Evolutionary conservation across 768 basidiomycete genomes (phyloP), one percentile per base, ranked within the genome.

Genomic region (Tylopilus subfusipes): DNA sequence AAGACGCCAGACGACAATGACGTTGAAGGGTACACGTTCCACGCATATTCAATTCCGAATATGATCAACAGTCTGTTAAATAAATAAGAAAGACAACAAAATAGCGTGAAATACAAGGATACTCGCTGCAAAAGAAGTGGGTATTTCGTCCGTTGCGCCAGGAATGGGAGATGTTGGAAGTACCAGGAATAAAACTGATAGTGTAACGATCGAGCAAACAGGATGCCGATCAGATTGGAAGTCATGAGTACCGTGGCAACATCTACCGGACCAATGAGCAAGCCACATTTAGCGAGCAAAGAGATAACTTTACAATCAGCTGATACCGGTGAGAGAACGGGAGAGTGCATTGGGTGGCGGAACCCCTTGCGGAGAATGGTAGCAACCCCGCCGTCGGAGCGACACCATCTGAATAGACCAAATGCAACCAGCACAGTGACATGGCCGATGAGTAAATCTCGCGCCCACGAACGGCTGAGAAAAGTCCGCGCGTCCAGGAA

Each of bases 161-260:
- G 70, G 65, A 95, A 86, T 1, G 96, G 93, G 31, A 96, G 69
- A 63, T 95, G 92, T 53, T 90, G 87, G 11, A 88, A 91, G 68
- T 98, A 98, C 97, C 97, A 99, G 6, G 90, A 86, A 69, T 97
- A 97, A 72, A 99, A 99, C 62, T 99, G 97, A 68, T 98, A 98
- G 68, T 99, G 97, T 42, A 99, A 74, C 11, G 96, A 98, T 19
- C 97, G 84, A 21, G 97, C 92, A 68, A 91, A 97, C 8, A 90
- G 58, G 33, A 98, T 88, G 18, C 97, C 97, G 49, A 97, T 85
- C 36, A 98, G 68, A 65, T 98, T 98, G 16, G 89, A 89, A 1
- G 92, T 95, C 75, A 92, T 93, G 6, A 98, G 77, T 22, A 93
- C 78, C 1, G 88, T 89, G 19, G 85, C 80, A 48, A 88, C 78